Evolutionary conservation across 441 rosid species (phyloP).

Genomic region (Gossypium lobatum): DNA sequence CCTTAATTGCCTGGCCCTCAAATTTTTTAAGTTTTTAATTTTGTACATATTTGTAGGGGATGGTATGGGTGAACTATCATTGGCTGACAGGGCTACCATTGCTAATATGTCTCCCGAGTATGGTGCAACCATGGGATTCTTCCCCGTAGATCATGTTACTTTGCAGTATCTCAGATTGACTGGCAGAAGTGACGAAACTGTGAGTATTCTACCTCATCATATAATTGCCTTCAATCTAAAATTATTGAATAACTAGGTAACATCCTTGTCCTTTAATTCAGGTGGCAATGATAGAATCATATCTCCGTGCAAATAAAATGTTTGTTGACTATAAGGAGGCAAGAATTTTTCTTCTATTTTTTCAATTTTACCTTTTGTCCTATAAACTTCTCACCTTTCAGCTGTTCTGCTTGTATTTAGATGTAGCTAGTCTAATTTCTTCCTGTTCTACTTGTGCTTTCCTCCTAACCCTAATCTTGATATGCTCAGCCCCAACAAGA

Average conservation of each 20-base stretch:
- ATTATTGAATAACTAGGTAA: slow-evolving; percentile 19
- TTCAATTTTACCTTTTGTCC: neutral
- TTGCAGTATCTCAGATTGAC: slow-evolving; percentile 92
- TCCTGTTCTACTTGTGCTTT: neutral
- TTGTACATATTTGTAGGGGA: slow-evolving; percentile 46
- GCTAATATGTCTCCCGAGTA: slow-evolving; percentile 99
- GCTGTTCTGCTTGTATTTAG: neutral
- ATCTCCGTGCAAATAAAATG: slow-evolving; percentile 94
- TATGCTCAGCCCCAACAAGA: slow-evolving; percentile 84
- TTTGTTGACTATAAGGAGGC: slow-evolving; percentile 93
- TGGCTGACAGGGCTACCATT: slow-evolving; percentile 99
- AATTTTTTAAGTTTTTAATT: neutral
- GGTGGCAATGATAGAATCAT: slow-evolving; percentile 95
- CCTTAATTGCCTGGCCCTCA: neutral
- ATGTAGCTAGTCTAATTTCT: neutral
- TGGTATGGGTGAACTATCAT: slow-evolving; percentile 87
- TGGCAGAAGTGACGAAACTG: slow-evolving; percentile 96
- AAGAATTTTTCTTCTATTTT: slow-evolving; percentile 6
- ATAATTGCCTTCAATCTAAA: slow-evolving; percentile 8
- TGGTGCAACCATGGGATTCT: slow-evolving; percentile 99
- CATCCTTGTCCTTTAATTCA: slow-evolving; percentile 21
- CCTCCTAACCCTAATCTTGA: neutral
- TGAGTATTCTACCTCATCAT: slow-evolving; percentile 30
- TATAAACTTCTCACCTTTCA: neutral
- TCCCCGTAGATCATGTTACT: slow-evolving; percentile 98